Conservation (phyloP, 768 basidiomycete genomes). For the Filobasidium floriforme region DNA sequence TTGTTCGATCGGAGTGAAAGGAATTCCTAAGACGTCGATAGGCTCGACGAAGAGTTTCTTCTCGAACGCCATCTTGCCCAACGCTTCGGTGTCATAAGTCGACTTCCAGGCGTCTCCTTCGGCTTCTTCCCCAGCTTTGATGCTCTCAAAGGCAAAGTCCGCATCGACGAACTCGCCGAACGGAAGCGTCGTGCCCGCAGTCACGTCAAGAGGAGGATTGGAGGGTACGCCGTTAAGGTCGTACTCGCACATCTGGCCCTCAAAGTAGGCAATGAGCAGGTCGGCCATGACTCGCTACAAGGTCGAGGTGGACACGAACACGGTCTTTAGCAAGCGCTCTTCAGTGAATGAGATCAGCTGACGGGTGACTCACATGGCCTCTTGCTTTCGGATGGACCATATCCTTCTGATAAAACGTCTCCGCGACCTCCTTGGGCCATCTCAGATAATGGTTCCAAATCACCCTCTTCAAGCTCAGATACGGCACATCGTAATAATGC, state of each 20-base stretch:
- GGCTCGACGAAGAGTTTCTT: constrained; percentile 31
- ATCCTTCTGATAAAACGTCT: constrained; percentile 38
- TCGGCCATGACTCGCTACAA: constrained; percentile 39
- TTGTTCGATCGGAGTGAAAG: constrained; percentile 32
- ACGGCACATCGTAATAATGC: constrained; percentile 41
- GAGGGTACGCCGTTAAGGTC: constrained; percentile 31
- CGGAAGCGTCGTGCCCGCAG: constrained; percentile 24
- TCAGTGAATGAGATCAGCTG: too few species aligned
- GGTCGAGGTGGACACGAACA: background rate
- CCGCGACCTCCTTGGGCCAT: constrained; percentile 31
- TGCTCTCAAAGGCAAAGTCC: constrained; percentile 33
- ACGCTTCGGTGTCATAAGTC: constrained; percentile 31
- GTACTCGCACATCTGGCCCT: constrained; percentile 37
- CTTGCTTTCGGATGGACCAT: constrained; percentile 40
- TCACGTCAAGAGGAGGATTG: constrained; percentile 22
- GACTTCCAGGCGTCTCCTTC: constrained; percentile 31
- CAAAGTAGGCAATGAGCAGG: constrained; percentile 35
- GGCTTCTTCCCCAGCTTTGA: constrained; percentile 28
- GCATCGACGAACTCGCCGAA: constrained; percentile 31
- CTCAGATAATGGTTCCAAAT: constrained; percentile 40
- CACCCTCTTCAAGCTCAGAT: constrained; percentile 37
- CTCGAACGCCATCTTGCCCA: constrained; percentile 26
- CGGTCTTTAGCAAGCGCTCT: too few species aligned
- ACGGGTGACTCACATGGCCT: constrained; percentile 41
- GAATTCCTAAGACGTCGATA: constrained; percentile 25